Percentiles rank a stretch among this genome's conserved stretches.
Conservation (phyloP, 148 eudicot genomes). For the Camellia japonica region DNA sequence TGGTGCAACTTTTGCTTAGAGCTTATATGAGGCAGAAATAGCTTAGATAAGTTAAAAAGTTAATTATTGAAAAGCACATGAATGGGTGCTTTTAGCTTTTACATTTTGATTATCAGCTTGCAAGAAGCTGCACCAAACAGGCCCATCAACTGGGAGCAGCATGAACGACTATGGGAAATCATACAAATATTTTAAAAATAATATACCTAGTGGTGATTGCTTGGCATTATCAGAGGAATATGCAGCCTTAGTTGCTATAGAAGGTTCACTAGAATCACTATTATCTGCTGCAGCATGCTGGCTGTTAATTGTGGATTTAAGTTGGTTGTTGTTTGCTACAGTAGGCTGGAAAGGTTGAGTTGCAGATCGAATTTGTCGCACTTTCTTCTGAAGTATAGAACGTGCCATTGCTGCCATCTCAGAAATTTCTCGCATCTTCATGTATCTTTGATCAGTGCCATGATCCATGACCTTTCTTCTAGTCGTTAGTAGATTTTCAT, state of each 20-base stretch:
- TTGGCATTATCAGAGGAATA: conserved; percentile 18
- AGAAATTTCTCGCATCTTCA: conserved; percentile 57
- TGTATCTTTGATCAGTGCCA: conserved; percentile 46
- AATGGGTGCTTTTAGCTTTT: too few species aligned
- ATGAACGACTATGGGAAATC: background rate
- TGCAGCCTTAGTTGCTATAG: conserved; percentile 20
- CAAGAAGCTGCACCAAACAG: too few species aligned
- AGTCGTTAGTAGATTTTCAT: conserved; percentile 48
- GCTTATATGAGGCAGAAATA: too few species aligned
- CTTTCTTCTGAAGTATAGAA: conserved; percentile 64
- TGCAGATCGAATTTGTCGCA: conserved; percentile 53
- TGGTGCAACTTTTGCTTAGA: too few species aligned
- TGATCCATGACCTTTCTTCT: conserved; percentile 57
- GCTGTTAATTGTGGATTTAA: conserved; percentile 14
- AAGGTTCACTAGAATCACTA: conserved; percentile 8
- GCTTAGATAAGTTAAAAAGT: too few species aligned
- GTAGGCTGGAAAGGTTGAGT: conserved; percentile 27
- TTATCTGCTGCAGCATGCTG: conserved; percentile 26
- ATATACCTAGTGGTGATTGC: conserved; percentile 50
- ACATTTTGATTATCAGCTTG: too few species aligned
- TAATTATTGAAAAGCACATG: too few species aligned
- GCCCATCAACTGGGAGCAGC: background rate
- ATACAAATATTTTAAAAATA: background rate
- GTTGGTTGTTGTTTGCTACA: conserved; percentile 21
- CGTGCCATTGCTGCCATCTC: conserved; percentile 66